These are phyloP conservation scores for Barnettozyma wickerhamii DNA, from an alignment of 805 yeast genomes.

Conservation along the genomic window DNA sequence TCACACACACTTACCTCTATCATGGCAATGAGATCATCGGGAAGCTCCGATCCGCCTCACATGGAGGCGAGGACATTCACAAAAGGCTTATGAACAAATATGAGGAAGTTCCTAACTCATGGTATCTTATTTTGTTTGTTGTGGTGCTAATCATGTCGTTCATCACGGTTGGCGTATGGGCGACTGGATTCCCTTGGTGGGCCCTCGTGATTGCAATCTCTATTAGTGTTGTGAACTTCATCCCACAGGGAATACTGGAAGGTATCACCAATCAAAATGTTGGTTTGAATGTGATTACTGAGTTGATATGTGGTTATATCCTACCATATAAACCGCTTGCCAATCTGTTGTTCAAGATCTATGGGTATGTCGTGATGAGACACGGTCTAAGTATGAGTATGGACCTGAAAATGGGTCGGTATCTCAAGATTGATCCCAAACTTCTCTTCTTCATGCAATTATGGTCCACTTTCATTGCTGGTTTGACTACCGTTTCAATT, in stretches of 20 bases:
- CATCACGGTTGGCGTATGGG: constrained; percentile 32
- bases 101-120: constrained; percentile 64
- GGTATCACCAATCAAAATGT: constrained; percentile 52
- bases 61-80: constrained; percentile 45
- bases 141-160: constrained; percentile 27
- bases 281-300: constrained; percentile 57
- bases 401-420: constrained; percentile 53
- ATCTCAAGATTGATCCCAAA: constrained; percentile 54
- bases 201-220: constrained; percentile 51
- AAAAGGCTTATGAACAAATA: constrained; percentile 50
- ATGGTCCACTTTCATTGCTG: constrained; percentile 35
- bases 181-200: constrained; percentile 61
- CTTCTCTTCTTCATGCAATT: constrained; percentile 45
- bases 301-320: constrained; percentile 55
- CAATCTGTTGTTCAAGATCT: constrained; percentile 48
- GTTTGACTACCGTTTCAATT: constrained; percentile 35
- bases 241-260: constrained; percentile 55
- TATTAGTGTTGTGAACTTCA: constrained; percentile 48
- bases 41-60: constrained; percentile 33
- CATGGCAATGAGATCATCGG: constrained; percentile 51
- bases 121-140: constrained; percentile 30
- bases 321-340: constrained; percentile 54
- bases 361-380: constrained; percentile 49
- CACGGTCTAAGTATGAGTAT: constrained; percentile 49
- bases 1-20: constrained; percentile 53